Conservation (phyloP, 2,329 filamentous ascomycete genomes). For the Keithomyces neogunnii region DNA sequence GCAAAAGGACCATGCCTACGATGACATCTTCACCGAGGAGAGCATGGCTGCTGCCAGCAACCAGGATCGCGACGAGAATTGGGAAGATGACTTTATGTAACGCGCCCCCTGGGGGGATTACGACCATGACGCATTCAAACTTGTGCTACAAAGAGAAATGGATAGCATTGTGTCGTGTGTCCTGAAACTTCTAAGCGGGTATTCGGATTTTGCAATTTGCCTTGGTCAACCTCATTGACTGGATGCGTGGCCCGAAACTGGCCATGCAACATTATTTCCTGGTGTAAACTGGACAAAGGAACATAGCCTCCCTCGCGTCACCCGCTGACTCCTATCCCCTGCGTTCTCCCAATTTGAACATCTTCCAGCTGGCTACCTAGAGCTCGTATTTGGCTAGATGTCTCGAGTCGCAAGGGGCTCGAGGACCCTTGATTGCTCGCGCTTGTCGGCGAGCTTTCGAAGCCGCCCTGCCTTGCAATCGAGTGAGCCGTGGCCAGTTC, state of each 20-base stretch:
- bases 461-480: slow-evolving; percentile 4
- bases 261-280: not conserved
- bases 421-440: slow-evolving; percentile 15
- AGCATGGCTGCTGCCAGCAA: slow-evolving; percentile 73
- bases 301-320: not conserved
- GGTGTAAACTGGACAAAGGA: not conserved
- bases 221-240: not conserved
- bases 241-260: not conserved
- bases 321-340: slow-evolving; percentile 20
- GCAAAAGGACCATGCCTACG: slow-evolving; percentile 97
- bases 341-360: slow-evolving; percentile 21
- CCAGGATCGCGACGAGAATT: slow-evolving; percentile 68
- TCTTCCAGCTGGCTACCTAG: slow-evolving; percentile 23
- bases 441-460: not conserved
- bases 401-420: slow-evolving; percentile 19
- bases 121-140: too few species aligned
- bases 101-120: not conserved
- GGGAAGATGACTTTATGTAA: slow-evolving; percentile 91
- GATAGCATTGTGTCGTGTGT: too few species aligned
- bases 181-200: not conserved
- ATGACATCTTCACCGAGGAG: slow-evolving; percentile 81
- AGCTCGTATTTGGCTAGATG: slow-evolving; percentile 17
- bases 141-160: too few species aligned
- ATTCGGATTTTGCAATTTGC: not conserved
- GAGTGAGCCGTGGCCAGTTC: not conserved